Conservation (phyloP, 176 grass and related monocot genomes). For the Guadua angustifolia region DNA sequence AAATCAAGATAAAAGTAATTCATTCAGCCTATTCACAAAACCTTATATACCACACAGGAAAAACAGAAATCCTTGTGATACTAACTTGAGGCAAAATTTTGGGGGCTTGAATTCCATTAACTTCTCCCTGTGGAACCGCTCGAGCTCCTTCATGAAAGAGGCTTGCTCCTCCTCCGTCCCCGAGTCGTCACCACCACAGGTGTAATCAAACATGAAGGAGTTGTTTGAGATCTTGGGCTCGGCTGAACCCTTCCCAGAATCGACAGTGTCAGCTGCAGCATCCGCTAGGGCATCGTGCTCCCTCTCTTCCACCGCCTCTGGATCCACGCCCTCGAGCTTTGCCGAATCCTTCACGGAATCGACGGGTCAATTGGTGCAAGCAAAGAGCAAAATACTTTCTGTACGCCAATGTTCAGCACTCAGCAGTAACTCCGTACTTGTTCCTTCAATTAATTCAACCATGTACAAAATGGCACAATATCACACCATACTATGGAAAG, state of each 20-base stretch:
- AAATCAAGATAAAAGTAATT: conserved; percentile 29
- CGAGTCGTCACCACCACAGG: conserved; percentile 67
- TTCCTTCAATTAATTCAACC: conserved; percentile 30
- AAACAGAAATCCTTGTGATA: not conserved
- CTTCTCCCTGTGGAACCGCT: conserved; percentile 68
- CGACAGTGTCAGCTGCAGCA: not conserved
- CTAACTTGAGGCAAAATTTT: conserved; percentile 93
- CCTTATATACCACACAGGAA: not conserved
- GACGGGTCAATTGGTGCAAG: conserved; percentile 18
- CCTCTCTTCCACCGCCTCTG: conserved; percentile 22
- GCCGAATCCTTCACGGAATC: conserved; percentile 22
- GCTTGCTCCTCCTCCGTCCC: conserved; percentile 86
- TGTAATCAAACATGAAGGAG: conserved; percentile 71
- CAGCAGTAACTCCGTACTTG: conserved; percentile 22
- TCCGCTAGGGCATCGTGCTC: conserved; percentile 17
- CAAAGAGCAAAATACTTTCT: conserved; percentile 11
- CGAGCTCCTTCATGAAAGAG: conserved; percentile 87
- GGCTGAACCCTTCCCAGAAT: not conserved
- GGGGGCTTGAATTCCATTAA: conserved; percentile 89
- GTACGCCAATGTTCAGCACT: conserved; percentile 3
- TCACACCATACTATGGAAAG: conserved; percentile 2
- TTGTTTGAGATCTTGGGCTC: conserved; percentile 46
- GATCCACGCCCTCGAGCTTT: conserved; percentile 32
- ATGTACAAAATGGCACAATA: conserved; percentile 25
- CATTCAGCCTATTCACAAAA: conserved; percentile 7